A percentile compares a stretch with the other conserved stretches of the same genome.
phyloP scores from a whole-genome alignment of 1,284 basidiomycete species.

The Wolfiporia cocos region DNA sequence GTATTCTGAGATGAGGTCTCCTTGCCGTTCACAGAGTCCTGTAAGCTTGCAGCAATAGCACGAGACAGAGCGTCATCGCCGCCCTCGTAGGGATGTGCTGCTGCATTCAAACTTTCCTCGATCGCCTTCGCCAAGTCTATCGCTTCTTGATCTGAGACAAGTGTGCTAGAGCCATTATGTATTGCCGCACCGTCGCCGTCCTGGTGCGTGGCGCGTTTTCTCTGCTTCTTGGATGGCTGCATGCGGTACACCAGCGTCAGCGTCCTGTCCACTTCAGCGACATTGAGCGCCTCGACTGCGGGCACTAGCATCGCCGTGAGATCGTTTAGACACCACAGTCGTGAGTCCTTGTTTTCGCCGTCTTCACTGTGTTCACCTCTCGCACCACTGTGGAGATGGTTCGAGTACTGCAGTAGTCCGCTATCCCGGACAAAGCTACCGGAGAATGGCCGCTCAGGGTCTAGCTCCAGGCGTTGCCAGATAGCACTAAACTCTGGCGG shows the following conservation, averaged over 20 bases:
- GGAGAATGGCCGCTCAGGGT: slow-evolving; percentile 46
- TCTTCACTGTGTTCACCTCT: background rate
- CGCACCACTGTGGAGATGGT: background rate
- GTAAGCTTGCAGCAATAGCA: slow-evolving; percentile 18
- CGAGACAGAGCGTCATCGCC: slow-evolving; percentile 15
- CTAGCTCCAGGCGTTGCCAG: slow-evolving; percentile 47
- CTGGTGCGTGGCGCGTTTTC: background rate
- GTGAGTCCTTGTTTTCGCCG: background rate
- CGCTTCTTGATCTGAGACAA: slow-evolving; percentile 23
- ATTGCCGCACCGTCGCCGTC: too few species aligned
- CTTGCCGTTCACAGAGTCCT: slow-evolving; percentile 7
- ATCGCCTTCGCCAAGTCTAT: slow-evolving; percentile 51
- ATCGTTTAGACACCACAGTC: slow-evolving; percentile 22
- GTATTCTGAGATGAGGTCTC: background rate
- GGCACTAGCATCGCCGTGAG: slow-evolving; percentile 27
- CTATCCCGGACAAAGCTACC: slow-evolving; percentile 48
- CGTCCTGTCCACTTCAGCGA: slow-evolving; percentile 32
- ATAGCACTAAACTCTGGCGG: slow-evolving; percentile 48
- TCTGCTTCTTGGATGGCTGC: slow-evolving; percentile 21
- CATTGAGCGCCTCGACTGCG: slow-evolving; percentile 26
- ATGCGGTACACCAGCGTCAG: slow-evolving; percentile 48
- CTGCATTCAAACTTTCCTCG: slow-evolving; percentile 58
- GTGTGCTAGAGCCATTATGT: too few species aligned
- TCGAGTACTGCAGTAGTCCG: slow-evolving; percentile 25
- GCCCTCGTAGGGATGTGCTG: slow-evolving; percentile 8